Evolutionary conservation across 2,329 filamentous ascomycete species (phyloP).

Genomic region (Colletotrichum sp.): DNA sequence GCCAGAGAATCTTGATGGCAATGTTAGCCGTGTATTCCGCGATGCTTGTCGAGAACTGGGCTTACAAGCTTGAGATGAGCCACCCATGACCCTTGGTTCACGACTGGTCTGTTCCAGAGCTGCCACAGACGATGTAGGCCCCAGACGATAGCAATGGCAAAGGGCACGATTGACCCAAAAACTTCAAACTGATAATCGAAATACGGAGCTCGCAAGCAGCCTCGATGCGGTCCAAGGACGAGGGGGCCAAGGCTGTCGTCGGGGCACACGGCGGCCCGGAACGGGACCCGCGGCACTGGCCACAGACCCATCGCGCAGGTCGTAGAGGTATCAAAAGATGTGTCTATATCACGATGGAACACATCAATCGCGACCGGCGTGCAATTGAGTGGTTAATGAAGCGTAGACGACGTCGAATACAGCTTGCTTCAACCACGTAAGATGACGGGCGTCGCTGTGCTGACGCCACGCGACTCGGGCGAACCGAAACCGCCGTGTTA

Average conservation of each 20-base stretch:
- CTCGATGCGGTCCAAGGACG: background rate
- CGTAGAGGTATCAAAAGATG: accelerated
- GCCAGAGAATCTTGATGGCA: background rate
- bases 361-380: accelerated
- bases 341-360: accelerated
- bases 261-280: background rate
- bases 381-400: background rate
- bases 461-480: background rate
- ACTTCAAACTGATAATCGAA: background rate
- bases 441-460: background rate
- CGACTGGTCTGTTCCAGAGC: background rate
- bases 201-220: background rate
- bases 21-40: background rate
- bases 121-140: background rate
- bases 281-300: background rate
- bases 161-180: background rate
- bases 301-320: background rate
- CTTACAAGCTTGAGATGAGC: background rate
- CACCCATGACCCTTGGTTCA: background rate
- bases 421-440: background rate
- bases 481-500: background rate
- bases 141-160: background rate
- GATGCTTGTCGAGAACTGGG: accelerated
- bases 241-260: background rate
- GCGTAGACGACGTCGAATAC: background rate